Conservation (phyloP, 805 yeast genomes). For the Komagataella kurtzmanii region DNA sequence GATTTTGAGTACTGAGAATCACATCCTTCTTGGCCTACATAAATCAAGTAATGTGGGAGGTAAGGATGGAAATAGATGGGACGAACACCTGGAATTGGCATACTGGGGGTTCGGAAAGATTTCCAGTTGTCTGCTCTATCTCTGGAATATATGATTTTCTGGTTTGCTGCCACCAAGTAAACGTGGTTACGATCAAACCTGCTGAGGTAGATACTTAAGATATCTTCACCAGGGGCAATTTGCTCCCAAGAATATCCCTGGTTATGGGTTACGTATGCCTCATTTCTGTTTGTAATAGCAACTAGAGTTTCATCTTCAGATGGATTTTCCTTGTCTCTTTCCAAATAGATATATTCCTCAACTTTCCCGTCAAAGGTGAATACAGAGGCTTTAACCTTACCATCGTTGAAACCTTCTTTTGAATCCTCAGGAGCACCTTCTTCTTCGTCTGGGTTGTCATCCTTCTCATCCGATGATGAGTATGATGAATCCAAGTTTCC, state of each 20-base stretch:
- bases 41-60: conserved; percentile 48
- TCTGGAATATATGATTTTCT: conserved; percentile 40
- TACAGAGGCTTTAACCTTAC: conserved; percentile 25
- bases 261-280: conserved; percentile 56
- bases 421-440: conserved; percentile 21
- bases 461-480: not conserved
- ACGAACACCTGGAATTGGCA: conserved; percentile 23
- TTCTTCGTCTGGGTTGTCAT: conserved; percentile 10
- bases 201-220: conserved; percentile 43
- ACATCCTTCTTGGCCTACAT: conserved; percentile 53
- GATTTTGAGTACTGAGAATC: conserved; percentile 23
- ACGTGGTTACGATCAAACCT: conserved; percentile 39
- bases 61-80: conserved; percentile 55
- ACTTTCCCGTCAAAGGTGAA: conserved; percentile 42
- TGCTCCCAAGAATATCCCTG: conserved; percentile 45
- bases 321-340: conserved; percentile 27
- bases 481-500: not conserved
- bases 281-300: conserved; percentile 37
- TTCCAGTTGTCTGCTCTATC: conserved; percentile 58
- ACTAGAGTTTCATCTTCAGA: conserved; percentile 50
- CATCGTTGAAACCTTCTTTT: conserved; percentile 21
- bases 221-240: conserved; percentile 29
- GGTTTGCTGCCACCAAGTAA: conserved; percentile 32
- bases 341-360: conserved; percentile 44
- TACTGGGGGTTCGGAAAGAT: conserved; percentile 38